phyloP scores from a whole-genome alignment of 176 grass and related monocot species.

The Oryza brachyantha region DNA sequence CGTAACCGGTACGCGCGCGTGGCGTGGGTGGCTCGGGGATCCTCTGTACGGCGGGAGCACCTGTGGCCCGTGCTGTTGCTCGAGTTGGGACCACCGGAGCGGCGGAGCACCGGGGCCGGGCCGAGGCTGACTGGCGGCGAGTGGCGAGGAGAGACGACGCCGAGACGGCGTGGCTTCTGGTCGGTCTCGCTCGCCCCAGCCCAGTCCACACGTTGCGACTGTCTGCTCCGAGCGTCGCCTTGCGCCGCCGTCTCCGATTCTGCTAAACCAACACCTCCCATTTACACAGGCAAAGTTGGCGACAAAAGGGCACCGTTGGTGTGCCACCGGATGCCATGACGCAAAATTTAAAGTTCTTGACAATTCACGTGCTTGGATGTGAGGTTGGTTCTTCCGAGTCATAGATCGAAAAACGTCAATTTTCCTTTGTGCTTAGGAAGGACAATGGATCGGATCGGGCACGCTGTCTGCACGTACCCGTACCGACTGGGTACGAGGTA shows the following conservation, averaged over 20 bases:
- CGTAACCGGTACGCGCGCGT: conserved; percentile 41
- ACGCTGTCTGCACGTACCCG: too few species aligned
- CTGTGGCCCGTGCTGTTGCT: neutral
- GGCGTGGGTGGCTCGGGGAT: conserved; percentile 37
- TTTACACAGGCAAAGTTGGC: neutral
- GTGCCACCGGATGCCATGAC: neutral
- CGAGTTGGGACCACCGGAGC: neutral
- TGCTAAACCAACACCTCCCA: neutral
- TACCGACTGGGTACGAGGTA: too few species aligned
- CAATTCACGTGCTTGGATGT: neutral
- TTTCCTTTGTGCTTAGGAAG: too few species aligned
- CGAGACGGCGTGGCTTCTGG: neutral
- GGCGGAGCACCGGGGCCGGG: too few species aligned
- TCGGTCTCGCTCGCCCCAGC: conserved; percentile 26
- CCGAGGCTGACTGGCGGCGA: too few species aligned
- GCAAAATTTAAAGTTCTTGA: neutral
- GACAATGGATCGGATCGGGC: too few species aligned
- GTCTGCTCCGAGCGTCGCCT: conserved; percentile 10
- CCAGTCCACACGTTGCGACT: conserved; percentile 29
- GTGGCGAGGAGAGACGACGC: too few species aligned
- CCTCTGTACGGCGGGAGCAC: conserved; percentile 10
- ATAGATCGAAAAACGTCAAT: too few species aligned
- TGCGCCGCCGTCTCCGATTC: conserved; percentile 13
- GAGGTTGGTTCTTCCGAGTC: too few species aligned
- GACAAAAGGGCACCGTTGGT: neutral